phyloP scores from a whole-genome alignment of 345 rosid genomes.

The Atalantia buxifolia region DNA sequence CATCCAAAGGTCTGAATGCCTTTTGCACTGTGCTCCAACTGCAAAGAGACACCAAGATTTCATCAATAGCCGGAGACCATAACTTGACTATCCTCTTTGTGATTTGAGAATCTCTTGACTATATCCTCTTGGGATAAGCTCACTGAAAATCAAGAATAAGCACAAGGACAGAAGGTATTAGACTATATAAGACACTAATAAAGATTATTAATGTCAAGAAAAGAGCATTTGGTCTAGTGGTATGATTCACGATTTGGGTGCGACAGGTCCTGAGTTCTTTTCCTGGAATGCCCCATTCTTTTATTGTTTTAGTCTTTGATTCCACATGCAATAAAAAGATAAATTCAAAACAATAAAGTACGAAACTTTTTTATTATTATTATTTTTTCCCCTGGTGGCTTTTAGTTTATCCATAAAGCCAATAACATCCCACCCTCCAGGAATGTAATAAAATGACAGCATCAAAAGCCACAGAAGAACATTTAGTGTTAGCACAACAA shows the following conservation, averaged over 20 bases:
- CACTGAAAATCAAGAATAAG: neutral
- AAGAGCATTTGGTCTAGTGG: slow-evolving; percentile 75
- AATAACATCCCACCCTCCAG: no score
- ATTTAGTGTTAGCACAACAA: no score
- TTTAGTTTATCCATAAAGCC: no score
- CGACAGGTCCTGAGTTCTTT: slow-evolving; percentile 72
- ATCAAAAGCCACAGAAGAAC: no score
- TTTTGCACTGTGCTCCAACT: neutral
- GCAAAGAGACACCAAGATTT: neutral
- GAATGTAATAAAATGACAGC: no score
- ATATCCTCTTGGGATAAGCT: neutral
- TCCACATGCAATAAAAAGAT: neutral
- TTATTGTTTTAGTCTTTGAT: neutral
- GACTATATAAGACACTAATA: neutral
- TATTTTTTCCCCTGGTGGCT: no score
- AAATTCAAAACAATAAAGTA: no score
- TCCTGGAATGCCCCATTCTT: slow-evolving; percentile 57
- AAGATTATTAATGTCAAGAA: neutral
- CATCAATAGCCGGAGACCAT: neutral
- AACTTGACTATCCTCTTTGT: neutral
- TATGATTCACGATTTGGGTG: slow-evolving; percentile 89
- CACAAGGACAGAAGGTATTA: neutral
- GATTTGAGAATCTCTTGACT: neutral
- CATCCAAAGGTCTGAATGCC: neutral
- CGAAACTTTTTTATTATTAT: no score